Evolutionary conservation across 371 early-diverging fungal species (phyloP).

Genomic region (Ecytonucleospora hepatopenaei): DNA sequence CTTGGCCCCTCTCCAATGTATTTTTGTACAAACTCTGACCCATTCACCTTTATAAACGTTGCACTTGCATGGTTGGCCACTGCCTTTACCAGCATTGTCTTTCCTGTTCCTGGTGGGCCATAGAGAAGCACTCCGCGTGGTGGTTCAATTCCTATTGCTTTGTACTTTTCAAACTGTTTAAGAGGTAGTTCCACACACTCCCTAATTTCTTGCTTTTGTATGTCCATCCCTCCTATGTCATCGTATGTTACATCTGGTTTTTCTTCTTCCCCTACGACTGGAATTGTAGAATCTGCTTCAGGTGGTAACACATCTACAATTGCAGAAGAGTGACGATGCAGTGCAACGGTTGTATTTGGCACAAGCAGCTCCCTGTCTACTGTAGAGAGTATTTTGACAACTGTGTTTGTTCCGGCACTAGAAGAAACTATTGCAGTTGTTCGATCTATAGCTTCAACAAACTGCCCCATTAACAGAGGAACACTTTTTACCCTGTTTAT

Average conservation of each 20-base stretch:
- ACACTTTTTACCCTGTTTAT: slow-evolving; percentile 95
- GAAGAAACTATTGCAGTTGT: slow-evolving; percentile 90
- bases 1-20: slow-evolving; percentile 79
- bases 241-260: slow-evolving; percentile 70
- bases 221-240: slow-evolving; percentile 92
- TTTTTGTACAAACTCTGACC: slow-evolving; percentile 80
- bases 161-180: slow-evolving; percentile 83
- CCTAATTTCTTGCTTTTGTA: slow-evolving; percentile 82
- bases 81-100: slow-evolving; percentile 93
- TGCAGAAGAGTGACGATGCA: slow-evolving; percentile 93
- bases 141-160: slow-evolving; percentile 82
- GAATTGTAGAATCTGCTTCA: slow-evolving; percentile 57
- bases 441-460: slow-evolving; percentile 90
- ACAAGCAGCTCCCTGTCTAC: slow-evolving; percentile 92
- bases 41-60: slow-evolving; percentile 71
- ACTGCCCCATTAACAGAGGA: slow-evolving; percentile 95
- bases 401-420: slow-evolving; percentile 82
- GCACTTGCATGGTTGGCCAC: slow-evolving; percentile 75
- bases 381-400: slow-evolving; percentile 87
- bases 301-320: slow-evolving; percentile 61
- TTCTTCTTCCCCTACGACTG: slow-evolving; percentile 52
- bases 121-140: slow-evolving; percentile 83
- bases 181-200: slow-evolving; percentile 94
- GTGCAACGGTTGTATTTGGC: slow-evolving; percentile 84
- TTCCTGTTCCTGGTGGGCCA: slow-evolving; percentile 97